Evolutionary conservation across 176 grass and related monocot genomes (phyloP), one percentile per base, ranked within the genome.

Genomic region (Phragmites australis): DNA sequence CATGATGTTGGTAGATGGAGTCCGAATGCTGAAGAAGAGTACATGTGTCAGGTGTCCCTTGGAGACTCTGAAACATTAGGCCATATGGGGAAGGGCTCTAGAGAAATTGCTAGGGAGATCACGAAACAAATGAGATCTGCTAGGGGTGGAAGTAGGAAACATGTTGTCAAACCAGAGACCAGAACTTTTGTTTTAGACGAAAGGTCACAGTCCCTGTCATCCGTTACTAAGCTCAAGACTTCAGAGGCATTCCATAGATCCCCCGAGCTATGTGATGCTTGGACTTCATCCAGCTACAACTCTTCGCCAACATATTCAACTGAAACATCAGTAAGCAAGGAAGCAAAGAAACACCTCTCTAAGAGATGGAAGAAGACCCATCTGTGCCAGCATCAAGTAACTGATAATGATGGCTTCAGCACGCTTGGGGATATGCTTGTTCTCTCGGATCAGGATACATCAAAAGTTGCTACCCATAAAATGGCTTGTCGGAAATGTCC

Each of bases 331-430:
- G 90, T 93, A 65, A 93, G 72, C 71, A 99, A 86, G 71, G 93
- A 99, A 78, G 90, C 96, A 60, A 99, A 90, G 69, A 99, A 93
- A 87, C 90, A 88, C 54, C 82, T 93, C 50, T 99, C 90, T 55
- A 90, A 91, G 83, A 93, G 87, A 89, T 93, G 90, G 88, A 94
- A 89, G 81, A 91, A 83, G 40, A 52, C 88, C 14, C 84, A 59
- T 68, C 84, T 61, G 67, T 58, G 22, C 80, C 86, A 91, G 50
- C 78, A 90, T 65, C 53, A 79, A 56, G 58, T 54, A 52, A 64
- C 68, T 70, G 75, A 82, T 67, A 72, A 60, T 62, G 82, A 71
- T 61, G 87, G 67, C 30, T 68, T 77, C 25, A 81, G 47, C 57
- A 82, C 93, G 31, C 86, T 99, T 29, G 88, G 90, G 51, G 96